Evolutionary conservation across 495 filamentous ascomycete genomes (phyloP), one percentile per base, ranked within the genome.

Genomic region (Baudoinia panamericana): DNA sequence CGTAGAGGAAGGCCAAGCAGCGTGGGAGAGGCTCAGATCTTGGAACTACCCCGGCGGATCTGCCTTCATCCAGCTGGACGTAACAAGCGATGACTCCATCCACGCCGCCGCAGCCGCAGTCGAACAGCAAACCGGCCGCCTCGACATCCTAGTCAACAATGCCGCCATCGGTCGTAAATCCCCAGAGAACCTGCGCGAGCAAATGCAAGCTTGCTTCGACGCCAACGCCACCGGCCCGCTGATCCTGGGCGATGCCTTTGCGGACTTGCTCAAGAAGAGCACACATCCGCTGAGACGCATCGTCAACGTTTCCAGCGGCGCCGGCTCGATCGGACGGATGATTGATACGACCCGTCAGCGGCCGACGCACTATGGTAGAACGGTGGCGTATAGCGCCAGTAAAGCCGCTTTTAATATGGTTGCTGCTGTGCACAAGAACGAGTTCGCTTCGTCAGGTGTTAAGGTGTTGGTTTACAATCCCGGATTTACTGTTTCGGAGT

Each of bases 221-320:
- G 57, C 54, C n/a, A 65, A 65, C 36, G 56, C 58, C 35, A 51
- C 52, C 23, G 58, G 59, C 18, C 44, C 59, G 1, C 46, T 46
- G 3, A 15, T 61, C 8, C 40, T 64, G 0, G 46, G 58, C 1
- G 19, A 48, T 16, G 48, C 52, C 2, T 55, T 62, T 18, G 16
- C 26, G 3, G 51, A 57, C 3, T 48, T 63, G 5, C 52, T 65
- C 3, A 26, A 46, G 8, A 55, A 54, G 26, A 54, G 57, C 0
- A 28, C 35, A 13, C 39, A 54, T 17, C 48, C 57, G 3, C 3
- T 37, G 34, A 23, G n/a, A 9, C 52, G 53, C 13, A 43, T 52
- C 1, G 41, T 65, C 15, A 55, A 55, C 43, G 47, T 63, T 1
- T 52, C 49, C 24, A 54, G 49, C 30, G 49, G 30, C 1, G 36